Evolutionary conservation across 441 rosid genomes (phyloP).

Genomic region (Corymbia calophylla): DNA sequence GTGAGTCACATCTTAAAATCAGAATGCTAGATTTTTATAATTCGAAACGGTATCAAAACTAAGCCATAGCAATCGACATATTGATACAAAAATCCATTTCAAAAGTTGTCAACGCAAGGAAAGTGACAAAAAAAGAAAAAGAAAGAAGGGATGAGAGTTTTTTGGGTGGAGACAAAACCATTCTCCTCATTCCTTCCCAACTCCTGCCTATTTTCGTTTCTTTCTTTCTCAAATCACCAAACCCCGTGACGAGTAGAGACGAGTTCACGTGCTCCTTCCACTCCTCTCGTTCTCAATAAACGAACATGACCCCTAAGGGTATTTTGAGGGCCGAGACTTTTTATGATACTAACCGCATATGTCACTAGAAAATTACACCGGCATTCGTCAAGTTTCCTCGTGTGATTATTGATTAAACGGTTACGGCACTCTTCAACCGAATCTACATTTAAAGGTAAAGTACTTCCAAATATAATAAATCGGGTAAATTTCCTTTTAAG

Average conservation of each 20-base stretch:
- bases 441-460: background rate
- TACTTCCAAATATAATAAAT: background rate
- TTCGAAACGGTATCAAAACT: too few species aligned
- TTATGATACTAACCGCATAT: too few species aligned
- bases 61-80: accelerated
- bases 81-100: background rate
- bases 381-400: background rate
- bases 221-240: too few species aligned
- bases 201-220: too few species aligned
- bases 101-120: too few species aligned
- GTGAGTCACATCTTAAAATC: accelerated
- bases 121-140: too few species aligned
- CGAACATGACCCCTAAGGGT: background rate
- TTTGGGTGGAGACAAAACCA: too few species aligned
- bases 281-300: background rate
- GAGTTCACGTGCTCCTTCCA: background rate
- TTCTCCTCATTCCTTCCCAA: too few species aligned
- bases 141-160: too few species aligned
- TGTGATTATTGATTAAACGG: background rate
- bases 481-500: background rate
- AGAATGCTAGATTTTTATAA: too few species aligned
- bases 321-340: background rate
- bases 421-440: background rate
- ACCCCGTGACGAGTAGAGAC: background rate
- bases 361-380: background rate